Evolutionary conservation across 2,329 filamentous ascomycete genomes (phyloP).

Genomic region (Colletotrichum ledebouriae): DNA sequence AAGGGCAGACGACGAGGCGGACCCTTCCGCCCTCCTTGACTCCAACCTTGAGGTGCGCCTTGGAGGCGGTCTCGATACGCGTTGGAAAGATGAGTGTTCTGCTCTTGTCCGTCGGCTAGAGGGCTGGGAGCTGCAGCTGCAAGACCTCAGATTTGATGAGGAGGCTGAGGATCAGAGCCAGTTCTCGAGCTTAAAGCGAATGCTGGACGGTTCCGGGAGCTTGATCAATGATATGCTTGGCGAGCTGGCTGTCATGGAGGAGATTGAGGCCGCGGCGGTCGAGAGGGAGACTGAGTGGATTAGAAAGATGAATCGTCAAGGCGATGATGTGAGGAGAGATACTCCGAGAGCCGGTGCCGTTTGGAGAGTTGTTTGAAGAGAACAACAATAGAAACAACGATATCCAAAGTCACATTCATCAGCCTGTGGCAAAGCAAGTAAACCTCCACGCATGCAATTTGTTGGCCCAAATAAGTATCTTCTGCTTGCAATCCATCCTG

Average conservation of each 20-base stretch:
- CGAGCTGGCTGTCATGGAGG: slow-evolving; percentile 73
- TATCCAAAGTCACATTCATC: neutral
- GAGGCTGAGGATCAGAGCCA: slow-evolving; percentile 32
- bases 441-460: no score
- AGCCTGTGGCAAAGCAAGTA: no score
- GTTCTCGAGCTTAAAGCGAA: slow-evolving; percentile 58
- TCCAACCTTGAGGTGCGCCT: slow-evolving; percentile 59
- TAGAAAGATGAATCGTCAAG: slow-evolving; percentile 62
- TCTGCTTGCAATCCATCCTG: no score
- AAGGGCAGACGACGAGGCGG: slow-evolving; percentile 51
- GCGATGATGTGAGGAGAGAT: slow-evolving; percentile 50
- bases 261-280: slow-evolving; percentile 70
- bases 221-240: slow-evolving; percentile 71
- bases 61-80: slow-evolving; percentile 66
- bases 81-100: slow-evolving; percentile 71
- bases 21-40: slow-evolving; percentile 47
- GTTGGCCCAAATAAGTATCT: no score
- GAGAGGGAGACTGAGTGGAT: slow-evolving; percentile 72
- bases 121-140: slow-evolving; percentile 64
- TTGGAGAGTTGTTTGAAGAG: slow-evolving; percentile 55
- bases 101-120: slow-evolving; percentile 68
- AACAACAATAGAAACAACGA: neutral
- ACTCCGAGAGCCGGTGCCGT: slow-evolving; percentile 60
- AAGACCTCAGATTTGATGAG: slow-evolving; percentile 52
- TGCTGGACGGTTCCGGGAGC: slow-evolving; percentile 61